A percentile compares a stretch with the other conserved stretches of the same genome.
These are phyloP conservation scores for Aureobasidium sp. DNA, from an alignment of 2,329 filamentous ascomycete genomes.

Conservation along the genomic window DNA sequence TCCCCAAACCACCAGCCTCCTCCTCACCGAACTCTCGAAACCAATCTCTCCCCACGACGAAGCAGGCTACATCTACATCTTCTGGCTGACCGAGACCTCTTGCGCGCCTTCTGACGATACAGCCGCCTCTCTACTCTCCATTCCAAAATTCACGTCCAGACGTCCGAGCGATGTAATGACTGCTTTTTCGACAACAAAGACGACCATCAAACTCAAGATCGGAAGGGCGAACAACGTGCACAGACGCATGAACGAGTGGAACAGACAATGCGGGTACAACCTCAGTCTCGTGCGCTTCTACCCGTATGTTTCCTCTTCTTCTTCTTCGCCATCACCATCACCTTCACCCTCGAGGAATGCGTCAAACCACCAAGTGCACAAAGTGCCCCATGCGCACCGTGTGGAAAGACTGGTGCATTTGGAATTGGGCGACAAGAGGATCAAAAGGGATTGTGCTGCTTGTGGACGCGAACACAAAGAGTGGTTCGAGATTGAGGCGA, in stretches of 20 bases:
- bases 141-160: conserved; percentile 20
- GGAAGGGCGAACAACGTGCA: conserved; percentile 75
- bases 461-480: conserved; percentile 85
- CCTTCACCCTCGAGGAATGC: conserved; percentile 22
- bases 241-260: conserved; percentile 86
- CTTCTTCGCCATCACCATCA: conserved; percentile 20
- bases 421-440: conserved; percentile 61
- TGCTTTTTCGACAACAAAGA: conserved; percentile 26
- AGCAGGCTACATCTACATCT: conserved; percentile 95
- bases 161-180: conserved; percentile 30
- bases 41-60: conserved; percentile 69
- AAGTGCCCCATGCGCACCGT: conserved; percentile 77
- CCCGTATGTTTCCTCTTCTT: conserved; percentile 55
- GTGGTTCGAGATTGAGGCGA: conserved; percentile 88
- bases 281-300: conserved; percentile 87
- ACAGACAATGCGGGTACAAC: conserved; percentile 82
- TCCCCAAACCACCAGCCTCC: conserved; percentile 59
- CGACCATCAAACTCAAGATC: conserved; percentile 61
- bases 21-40: conserved; percentile 71
- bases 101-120: conserved; percentile 43
- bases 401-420: conserved; percentile 88
- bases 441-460: conserved; percentile 58
- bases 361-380: conserved; percentile 41
- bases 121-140: conserved; percentile 29
- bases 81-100: conserved; percentile 77